These are phyloP conservation scores for Aureobasidium sp. DNA, from an alignment of 2,329 filamentous ascomycete genomes.

Conservation along the genomic window DNA sequence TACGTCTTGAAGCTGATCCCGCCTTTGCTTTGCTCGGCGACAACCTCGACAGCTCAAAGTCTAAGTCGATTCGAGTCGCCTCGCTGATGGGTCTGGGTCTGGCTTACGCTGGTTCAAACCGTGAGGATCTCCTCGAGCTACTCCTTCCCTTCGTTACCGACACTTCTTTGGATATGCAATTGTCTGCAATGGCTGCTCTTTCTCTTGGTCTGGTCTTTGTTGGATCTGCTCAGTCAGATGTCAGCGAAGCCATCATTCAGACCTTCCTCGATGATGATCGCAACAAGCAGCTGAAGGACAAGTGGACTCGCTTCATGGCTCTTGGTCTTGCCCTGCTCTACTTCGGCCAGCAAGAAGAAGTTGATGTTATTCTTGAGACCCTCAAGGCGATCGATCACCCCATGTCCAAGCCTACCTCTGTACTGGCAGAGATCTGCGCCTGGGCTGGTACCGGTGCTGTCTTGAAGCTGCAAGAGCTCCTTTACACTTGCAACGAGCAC, in stretches of 20 bases:
- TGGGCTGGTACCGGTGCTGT: slow-evolving; percentile 98
- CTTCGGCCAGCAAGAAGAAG: slow-evolving; percentile 95
- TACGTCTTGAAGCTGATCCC: slow-evolving; percentile 82
- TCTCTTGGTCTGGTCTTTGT: slow-evolving; percentile 87
- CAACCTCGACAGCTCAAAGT: slow-evolving; percentile 71
- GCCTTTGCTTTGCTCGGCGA: slow-evolving; percentile 82
- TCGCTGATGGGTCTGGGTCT: slow-evolving; percentile 95
- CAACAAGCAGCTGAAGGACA: slow-evolving; percentile 85
- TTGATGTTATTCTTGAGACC: slow-evolving; percentile 95
- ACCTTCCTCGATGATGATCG: slow-evolving; percentile 92
- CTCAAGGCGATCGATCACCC: slow-evolving; percentile 95
- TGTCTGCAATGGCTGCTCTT: slow-evolving; percentile 91
- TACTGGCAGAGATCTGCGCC: slow-evolving; percentile 91
- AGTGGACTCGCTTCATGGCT: slow-evolving; percentile 96
- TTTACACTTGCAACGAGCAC: slow-evolving; percentile 97
- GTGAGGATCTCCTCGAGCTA: slow-evolving; percentile 76
- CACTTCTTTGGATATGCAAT: slow-evolving; percentile 80
- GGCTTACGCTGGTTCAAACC: slow-evolving; percentile 90
- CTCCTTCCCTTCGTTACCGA: slow-evolving; percentile 84
- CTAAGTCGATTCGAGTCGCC: slow-evolving; percentile 68
- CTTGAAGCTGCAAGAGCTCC: slow-evolving; percentile 90
- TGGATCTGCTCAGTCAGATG: slow-evolving; percentile 82
- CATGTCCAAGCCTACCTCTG: slow-evolving; percentile 91
- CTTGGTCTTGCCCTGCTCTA: slow-evolving; percentile 88
- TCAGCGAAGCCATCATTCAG: slow-evolving; percentile 85